Evolutionary conservation across 805 yeast genomes (phyloP).

Genomic region (Pichia californica): DNA sequence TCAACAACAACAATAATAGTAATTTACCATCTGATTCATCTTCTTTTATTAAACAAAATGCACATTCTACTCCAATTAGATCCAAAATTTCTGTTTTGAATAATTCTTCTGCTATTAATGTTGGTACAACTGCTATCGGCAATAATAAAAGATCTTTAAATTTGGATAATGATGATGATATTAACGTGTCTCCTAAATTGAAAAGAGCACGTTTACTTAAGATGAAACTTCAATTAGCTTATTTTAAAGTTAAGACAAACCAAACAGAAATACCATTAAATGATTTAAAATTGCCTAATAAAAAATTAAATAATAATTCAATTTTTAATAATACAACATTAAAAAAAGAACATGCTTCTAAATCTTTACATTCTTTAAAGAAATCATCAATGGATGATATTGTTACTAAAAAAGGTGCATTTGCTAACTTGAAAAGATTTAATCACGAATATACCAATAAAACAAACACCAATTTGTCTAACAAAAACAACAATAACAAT

Average conservation of each 20-base stretch:
- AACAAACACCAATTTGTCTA: neutral
- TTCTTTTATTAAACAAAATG: neutral
- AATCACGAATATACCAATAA: conserved; percentile 2
- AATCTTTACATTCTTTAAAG: conserved; percentile 1
- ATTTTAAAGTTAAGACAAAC: conserved; percentile 44
- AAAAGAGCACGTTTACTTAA: conserved; percentile 37
- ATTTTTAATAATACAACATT: too few species aligned
- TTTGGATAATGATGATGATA: neutral
- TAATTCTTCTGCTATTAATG: too few species aligned
- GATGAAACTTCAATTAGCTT: conserved; percentile 44
- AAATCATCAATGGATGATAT: conserved; percentile 21
- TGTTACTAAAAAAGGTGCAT: conserved; percentile 23
- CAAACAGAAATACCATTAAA: conserved; percentile 33
- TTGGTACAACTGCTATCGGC: neutral
- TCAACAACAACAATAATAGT: neutral
- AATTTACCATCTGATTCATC: neutral
- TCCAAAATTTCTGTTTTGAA: neutral
- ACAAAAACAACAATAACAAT: too few species aligned
- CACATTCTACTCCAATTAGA: neutral
- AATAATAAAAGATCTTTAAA: neutral
- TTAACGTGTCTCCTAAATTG: conserved; percentile 20
- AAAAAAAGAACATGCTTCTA: neutral
- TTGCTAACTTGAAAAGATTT: conserved; percentile 24
- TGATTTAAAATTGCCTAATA: conserved; percentile 23
- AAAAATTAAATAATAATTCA: too few species aligned